Percentiles rank a stretch among this genome's conserved stretches.
Conservation (phyloP, 73 alveolate species). For the Symbiodinium natans region DNA sequence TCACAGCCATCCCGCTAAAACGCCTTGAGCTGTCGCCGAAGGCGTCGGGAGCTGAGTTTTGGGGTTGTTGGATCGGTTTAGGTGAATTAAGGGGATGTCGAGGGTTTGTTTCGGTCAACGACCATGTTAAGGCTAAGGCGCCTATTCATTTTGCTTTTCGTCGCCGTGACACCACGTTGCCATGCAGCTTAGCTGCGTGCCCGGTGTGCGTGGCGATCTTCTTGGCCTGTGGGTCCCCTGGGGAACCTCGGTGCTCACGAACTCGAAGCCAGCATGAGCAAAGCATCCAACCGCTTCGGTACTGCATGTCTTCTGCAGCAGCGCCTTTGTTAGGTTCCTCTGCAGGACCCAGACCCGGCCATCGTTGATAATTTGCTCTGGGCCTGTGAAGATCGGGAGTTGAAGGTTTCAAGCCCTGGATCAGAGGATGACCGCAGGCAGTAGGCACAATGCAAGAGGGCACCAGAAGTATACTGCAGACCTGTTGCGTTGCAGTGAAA, state of each 20-base stretch:
- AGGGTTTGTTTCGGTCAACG: too few relatives aligned
- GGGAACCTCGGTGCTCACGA: too few relatives aligned
- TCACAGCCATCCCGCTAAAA: not conserved
- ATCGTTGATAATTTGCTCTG: not conserved
- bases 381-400: not conserved
- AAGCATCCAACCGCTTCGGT: too few relatives aligned
- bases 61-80: not conserved
- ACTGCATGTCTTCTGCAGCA: too few relatives aligned
- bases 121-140: too few relatives aligned
- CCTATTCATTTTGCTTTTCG: not conserved
- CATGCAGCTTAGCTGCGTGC: not conserved
- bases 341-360: not conserved
- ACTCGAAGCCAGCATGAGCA: too few relatives aligned
- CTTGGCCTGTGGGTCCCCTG: too few relatives aligned
- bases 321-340: too few relatives aligned
- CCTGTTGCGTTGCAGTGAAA: not conserved
- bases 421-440: too few relatives aligned
- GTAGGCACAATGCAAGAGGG: too few relatives aligned
- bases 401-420: not conserved
- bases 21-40: conserved; percentile 7
- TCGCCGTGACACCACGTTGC: not conserved
- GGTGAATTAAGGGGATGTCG: not conserved
- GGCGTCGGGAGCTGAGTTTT: conserved; percentile 10
- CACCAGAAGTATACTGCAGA: too few relatives aligned
- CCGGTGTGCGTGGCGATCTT: not conserved